These are phyloP conservation scores for Boletus huronensis DNA, from an alignment of 768 basidiomycete species.

Conservation along the genomic window DNA sequence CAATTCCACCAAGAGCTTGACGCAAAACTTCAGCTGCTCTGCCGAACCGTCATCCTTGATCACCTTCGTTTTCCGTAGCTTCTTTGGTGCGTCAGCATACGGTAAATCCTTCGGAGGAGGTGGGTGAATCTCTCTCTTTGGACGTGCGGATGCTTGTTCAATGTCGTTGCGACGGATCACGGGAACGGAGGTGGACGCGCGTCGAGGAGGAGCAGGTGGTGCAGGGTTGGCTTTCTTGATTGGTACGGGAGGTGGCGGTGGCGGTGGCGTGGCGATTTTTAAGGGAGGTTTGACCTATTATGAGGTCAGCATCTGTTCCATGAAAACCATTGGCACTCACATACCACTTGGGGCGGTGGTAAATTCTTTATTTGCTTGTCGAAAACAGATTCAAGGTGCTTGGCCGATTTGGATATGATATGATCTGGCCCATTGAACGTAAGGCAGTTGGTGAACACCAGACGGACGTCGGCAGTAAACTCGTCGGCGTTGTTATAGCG, in stretches of 20 bases:
- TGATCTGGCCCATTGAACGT: slow-evolving; percentile 96
- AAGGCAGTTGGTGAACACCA: slow-evolving; percentile 84
- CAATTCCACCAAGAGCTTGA: slow-evolving; percentile 69
- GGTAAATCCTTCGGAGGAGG: slow-evolving; percentile 89
- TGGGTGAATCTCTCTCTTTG: slow-evolving; percentile 97
- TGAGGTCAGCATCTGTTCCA: slow-evolving; percentile 12
- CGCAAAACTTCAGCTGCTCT: slow-evolving; percentile 84
- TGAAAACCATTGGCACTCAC: slow-evolving; percentile 29
- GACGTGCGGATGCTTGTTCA: slow-evolving; percentile 58
- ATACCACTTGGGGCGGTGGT: slow-evolving; percentile 74
- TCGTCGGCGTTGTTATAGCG: slow-evolving; percentile 76
- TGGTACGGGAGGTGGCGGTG: slow-evolving; percentile 36
- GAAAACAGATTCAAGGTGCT: slow-evolving; percentile 76
- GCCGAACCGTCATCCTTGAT: slow-evolving; percentile 63
- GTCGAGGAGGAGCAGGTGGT: slow-evolving; percentile 48
- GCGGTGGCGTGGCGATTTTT: slow-evolving; percentile 38
- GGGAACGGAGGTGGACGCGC: slow-evolving; percentile 78
- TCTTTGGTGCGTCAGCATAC: slow-evolving; percentile 75
- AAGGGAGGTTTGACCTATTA: slow-evolving; percentile 42
- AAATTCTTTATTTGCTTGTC: slow-evolving; percentile 86
- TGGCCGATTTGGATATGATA: slow-evolving; percentile 71
- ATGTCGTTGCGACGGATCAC: slow-evolving; percentile 77
- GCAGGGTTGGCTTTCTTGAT: slow-evolving; percentile 30
- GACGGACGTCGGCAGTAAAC: slow-evolving; percentile 79
- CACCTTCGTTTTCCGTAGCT: slow-evolving; percentile 57